Percentiles rank a stretch among this genome's conserved stretches.
Conservation (phyloP, 1,139 yeast species). For the Hyphopichia wangnamkhiaoensis region DNA sequence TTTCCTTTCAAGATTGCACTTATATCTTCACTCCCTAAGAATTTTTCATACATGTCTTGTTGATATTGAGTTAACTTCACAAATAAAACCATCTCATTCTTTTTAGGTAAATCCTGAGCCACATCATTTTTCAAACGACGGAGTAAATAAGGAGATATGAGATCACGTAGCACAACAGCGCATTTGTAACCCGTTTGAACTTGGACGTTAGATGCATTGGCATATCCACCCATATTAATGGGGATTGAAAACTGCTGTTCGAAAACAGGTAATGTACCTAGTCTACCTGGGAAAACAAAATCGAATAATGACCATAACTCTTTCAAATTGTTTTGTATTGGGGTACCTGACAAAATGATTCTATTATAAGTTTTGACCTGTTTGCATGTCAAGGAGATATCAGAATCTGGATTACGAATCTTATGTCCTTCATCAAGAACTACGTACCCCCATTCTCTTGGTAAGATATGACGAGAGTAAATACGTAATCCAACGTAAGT, state of each 20-base stretch:
- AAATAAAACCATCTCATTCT: conserved; percentile 90
- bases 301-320: conserved; percentile 96
- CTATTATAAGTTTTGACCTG: conserved; percentile 80
- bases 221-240: conserved; percentile 96
- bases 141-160: conserved; percentile 85
- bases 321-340: conserved; percentile 87
- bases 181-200: conserved; percentile 97
- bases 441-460: conserved; percentile 83
- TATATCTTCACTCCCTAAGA: conserved; percentile 75
- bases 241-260: conserved; percentile 92
- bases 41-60: conserved; percentile 69
- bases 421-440: conserved; percentile 96
- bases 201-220: conserved; percentile 93
- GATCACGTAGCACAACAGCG: conserved; percentile 85
- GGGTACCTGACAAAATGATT: conserved; percentile 90
- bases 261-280: conserved; percentile 93
- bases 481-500: conserved; percentile 89
- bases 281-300: conserved; percentile 89
- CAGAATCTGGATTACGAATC: conserved; percentile 91
- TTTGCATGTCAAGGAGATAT: conserved; percentile 81
- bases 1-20: conserved; percentile 72
- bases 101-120: conserved; percentile 94
- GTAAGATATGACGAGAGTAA: conserved; percentile 68
- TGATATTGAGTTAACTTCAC: conserved; percentile 82
- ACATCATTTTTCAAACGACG: conserved; percentile 91